Percentiles rank a stretch among this genome's conserved stretches.
Conservation (phyloP, 208 protist species). For the Acanthamoeba triangularis region DNA sequence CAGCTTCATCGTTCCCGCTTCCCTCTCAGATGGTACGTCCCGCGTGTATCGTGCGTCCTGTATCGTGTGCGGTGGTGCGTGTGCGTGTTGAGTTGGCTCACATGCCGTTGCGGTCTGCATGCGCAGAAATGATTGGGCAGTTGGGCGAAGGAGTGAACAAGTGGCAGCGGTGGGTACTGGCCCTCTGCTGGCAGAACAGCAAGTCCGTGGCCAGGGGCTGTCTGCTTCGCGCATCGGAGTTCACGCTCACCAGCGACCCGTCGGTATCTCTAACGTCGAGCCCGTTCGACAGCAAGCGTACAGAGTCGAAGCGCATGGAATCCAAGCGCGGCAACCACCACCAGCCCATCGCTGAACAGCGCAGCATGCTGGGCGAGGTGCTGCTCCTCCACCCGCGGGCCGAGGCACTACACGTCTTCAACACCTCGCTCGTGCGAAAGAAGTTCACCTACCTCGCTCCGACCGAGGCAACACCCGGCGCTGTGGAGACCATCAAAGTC, state of each 20-base stretch:
- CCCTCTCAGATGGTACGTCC: background rate
- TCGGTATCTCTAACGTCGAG: background rate
- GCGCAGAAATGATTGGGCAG: background rate
- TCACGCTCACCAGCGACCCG: background rate
- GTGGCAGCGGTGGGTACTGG: constrained; percentile 20
- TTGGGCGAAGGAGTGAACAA: background rate
- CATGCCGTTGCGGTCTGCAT: too few relatives aligned
- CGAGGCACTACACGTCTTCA: constrained; percentile 9
- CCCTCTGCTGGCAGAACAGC: constrained; percentile 7
- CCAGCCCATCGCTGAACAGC: background rate
- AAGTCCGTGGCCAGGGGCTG: constrained; percentile 12
- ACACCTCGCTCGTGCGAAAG: background rate
- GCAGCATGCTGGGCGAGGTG: background rate
- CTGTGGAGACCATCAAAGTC: background rate
- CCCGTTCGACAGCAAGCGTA: background rate
- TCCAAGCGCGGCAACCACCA: background rate
- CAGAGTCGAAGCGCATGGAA: background rate
- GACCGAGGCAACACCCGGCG: background rate
- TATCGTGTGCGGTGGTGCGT: too few relatives aligned
- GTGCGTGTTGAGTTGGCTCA: background rate
- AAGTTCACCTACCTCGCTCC: background rate
- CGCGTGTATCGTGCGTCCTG: too few relatives aligned
- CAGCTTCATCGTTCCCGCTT: constrained; percentile 52
- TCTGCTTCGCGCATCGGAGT: background rate
- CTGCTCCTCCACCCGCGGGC: background rate